A percentile compares a stretch with the other conserved stretches of the same genome.
Conservation (phyloP, 2,329 filamentous ascomycete genomes). For the Hymenoscyphus infarciens region DNA sequence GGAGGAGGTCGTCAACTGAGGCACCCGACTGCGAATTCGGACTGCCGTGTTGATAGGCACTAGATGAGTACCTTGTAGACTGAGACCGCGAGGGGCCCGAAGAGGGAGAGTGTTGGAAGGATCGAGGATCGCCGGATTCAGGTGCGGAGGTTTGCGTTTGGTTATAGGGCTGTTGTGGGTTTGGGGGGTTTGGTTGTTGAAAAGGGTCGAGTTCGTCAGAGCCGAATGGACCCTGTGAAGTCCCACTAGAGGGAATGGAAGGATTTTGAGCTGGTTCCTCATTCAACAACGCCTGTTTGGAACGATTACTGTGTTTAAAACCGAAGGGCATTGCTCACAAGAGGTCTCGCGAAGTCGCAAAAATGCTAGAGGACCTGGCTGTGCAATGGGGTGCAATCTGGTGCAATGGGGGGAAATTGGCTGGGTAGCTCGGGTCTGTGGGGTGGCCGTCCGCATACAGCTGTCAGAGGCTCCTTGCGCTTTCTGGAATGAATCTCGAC, state of each 20-base stretch:
- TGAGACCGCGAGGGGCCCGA: conserved; percentile 28
- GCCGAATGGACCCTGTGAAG: neutral
- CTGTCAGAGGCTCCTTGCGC: neutral
- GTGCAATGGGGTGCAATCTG: neutral
- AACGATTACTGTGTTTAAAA: conserved; percentile 35
- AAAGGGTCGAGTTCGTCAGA: neutral
- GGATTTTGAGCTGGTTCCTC: conserved; percentile 22
- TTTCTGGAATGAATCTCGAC: neutral
- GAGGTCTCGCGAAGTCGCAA: conserved; percentile 3
- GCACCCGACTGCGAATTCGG: conserved; percentile 18
- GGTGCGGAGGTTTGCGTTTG: conserved; percentile 24
- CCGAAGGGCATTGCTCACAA: conserved; percentile 33
- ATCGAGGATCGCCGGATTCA: conserved; percentile 22
- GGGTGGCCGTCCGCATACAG: conserved; percentile 2
- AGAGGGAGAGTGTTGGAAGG: conserved; percentile 21
- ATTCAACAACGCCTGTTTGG: conserved; percentile 31
- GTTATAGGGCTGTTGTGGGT: conserved; percentile 25
- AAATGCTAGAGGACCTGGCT: conserved; percentile 1
- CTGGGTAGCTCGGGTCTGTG: neutral
- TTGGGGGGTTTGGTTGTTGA: neutral
- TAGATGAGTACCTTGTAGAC: conserved; percentile 26
- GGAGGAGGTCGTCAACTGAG: conserved; percentile 29
- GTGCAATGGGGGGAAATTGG: neutral
- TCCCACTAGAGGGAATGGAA: conserved; percentile 1
- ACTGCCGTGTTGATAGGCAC: conserved; percentile 23